phyloP scores from a whole-genome alignment of 2,329 filamentous ascomycete species.

The Hypomyces perniciosus region DNA sequence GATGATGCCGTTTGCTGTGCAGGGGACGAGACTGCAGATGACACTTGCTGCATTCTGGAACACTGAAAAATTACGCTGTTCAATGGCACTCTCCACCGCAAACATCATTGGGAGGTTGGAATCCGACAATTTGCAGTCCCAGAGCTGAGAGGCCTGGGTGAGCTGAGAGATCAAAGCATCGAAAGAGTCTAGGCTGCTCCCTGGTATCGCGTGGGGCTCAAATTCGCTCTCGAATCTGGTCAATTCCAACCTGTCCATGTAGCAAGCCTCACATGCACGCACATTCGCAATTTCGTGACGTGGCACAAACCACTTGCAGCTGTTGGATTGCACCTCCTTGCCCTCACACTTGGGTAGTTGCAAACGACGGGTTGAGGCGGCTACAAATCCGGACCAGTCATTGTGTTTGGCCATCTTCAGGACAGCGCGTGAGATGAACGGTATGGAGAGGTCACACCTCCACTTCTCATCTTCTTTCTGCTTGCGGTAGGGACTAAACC shows the following conservation, averaged over 20 bases:
- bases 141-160: conserved; percentile 16
- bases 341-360: conserved; percentile 25
- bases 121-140: conserved; percentile 22
- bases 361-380: conserved; percentile 17
- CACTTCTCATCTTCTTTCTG: conserved; percentile 26
- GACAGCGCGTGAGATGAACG: conserved; percentile 19
- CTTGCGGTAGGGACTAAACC: conserved; percentile 21
- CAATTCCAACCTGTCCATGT: conserved; percentile 26
- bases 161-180: conserved; percentile 18
- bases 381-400: conserved; percentile 28
- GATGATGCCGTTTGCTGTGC: conserved; percentile 23
- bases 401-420: conserved; percentile 15
- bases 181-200: conserved; percentile 19
- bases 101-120: conserved; percentile 18
- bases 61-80: conserved; percentile 20
- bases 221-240: conserved; percentile 26
- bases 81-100: conserved; percentile 22
- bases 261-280: conserved; percentile 30
- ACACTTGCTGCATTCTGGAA: conserved; percentile 22
- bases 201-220: conserved; percentile 13
- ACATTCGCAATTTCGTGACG: conserved; percentile 21
- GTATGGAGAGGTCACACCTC: conserved; percentile 27
- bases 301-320: conserved; percentile 22
- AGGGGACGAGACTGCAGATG: conserved; percentile 20
- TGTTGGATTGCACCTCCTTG: conserved; percentile 17